Evolutionary conservation across 2,329 filamentous ascomycete genomes (phyloP), one percentile per base, ranked within the genome.

Genomic region (Bimuria novae-zelandiae): DNA sequence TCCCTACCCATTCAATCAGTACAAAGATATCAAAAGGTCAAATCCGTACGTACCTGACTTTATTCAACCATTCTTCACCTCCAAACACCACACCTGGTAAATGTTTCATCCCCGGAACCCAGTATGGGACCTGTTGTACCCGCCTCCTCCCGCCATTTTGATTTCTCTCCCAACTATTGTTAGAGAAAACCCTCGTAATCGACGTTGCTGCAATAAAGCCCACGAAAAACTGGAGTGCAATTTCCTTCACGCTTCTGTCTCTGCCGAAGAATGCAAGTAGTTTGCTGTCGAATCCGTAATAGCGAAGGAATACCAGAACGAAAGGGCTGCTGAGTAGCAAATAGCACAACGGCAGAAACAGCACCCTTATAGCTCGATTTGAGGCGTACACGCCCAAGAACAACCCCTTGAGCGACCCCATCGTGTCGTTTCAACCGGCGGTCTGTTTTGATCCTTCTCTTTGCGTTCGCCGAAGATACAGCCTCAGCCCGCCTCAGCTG

Each of bases 91-190:
- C 73, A 58, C 84, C 80, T 17, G 80, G 60, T 6, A 79, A 75
- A 72, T 87, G 82, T 33, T 83, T 82, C 7, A 86, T 30, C 46
- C 80, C 75, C 1, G 84, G 84, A 7, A 87, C 67, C 81, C 82
- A 87, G 68, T 87, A 87, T 23, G 83, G 82, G 19, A 80, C 59
- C 51, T 76, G 68, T 65, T 79, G 79, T 54, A 82, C 76, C 49
- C 70, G 71, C 58, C 64, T 68, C 67, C 64, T 66, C 64, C 65
- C 55, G 49, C 56, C 68, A 64, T 71, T 48, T 52, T 65, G 61
- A 21, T 47, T 59, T 27, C 49, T 59, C 12, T 22, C 32, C 19
- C 46, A 52, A 53, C 47, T 44, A 37, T 52, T 54, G 4, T 59
- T 63, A 14, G 70, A 70, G 12, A 74, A 39, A 6, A 70, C 41